Base-by-base conservation (phyloP, 2,329 filamentous ascomycete species). In the Ophiognomonia clavigignenti-juglandacearum region DNA sequence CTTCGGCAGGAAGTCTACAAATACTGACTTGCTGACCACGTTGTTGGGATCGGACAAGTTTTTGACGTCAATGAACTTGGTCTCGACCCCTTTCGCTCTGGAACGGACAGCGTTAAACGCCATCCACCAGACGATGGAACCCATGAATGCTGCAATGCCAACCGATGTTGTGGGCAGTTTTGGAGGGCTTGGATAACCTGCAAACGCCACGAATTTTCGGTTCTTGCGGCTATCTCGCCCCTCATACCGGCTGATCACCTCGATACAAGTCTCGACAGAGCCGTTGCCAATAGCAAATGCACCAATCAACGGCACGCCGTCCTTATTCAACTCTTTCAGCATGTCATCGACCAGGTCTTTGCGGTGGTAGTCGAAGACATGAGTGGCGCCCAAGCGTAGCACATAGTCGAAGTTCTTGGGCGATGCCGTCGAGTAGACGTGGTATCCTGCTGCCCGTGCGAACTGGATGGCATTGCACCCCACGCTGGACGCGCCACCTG, bases 401-500 rank as follows among this genome's bases (percentile, higher is more conserved):
- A 65, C 52, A 43, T 62, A 59, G 1, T 59, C 62, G 24, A 67
- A 66, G 52, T 72, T 73, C 46, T 58, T 63, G 3, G 61, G 54
- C 1, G 64, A 66, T 1, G 62, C 59, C 2, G 67, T 71, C 4
- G 64, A 56, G 10, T 71, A 43, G 7, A 75, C 71, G 19, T 66
- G 58, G 47, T 67, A 71, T 4, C 71, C 71, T 4, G 66, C 63
- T 1, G 64, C 61, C 2, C 58, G 52, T 14, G 68, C 65, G 4
- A 74, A 62, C 51, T 74, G 70, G 4, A 73, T 63, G 2, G 67
- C 68, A 41, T 64, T 66, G 52, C 63, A 61, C 4, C 72, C 72
- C 2, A 74, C 70, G 37, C 61, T 65, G 7, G 66, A 64, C 3
- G 71, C 67, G 4, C 72, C 75, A 27, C 73, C 73, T 68, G 70